Evolutionary conservation across 768 basidiomycete genomes (phyloP).

Genomic region (Hygrocybe coccinea): DNA sequence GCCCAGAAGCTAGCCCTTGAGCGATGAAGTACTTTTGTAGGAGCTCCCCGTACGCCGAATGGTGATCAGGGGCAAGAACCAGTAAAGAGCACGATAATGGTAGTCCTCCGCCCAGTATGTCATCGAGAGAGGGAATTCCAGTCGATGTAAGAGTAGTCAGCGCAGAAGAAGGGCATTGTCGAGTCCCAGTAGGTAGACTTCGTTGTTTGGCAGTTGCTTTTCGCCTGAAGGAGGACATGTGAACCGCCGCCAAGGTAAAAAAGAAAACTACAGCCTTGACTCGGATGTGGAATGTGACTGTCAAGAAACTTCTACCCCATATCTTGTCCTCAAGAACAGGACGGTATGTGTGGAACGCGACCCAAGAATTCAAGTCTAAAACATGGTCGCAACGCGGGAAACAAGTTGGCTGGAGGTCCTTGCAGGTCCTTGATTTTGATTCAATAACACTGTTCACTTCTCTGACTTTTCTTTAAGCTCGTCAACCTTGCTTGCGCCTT

Average conservation of each 20-base stretch:
- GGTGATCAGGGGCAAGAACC: slow-evolving; percentile 76
- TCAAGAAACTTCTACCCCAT: not conserved
- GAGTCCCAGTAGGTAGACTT: slow-evolving; percentile 48
- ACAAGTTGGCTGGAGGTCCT: slow-evolving; percentile 8
- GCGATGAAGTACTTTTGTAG: slow-evolving; percentile 85
- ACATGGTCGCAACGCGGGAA: slow-evolving; percentile 16
- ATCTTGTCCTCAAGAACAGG: not conserved
- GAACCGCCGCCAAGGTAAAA: not conserved
- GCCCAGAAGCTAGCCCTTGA: slow-evolving; percentile 74
- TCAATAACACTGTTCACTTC: not conserved
- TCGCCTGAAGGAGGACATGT: slow-evolving; percentile 81
- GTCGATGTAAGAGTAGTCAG: slow-evolving; percentile 66
- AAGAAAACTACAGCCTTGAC: too few relatives aligned
- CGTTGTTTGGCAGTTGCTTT: slow-evolving; percentile 45
- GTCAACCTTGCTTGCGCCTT: slow-evolving; percentile 52
- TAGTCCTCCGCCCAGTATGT: slow-evolving; percentile 87
- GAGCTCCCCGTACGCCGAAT: slow-evolving; percentile 81
- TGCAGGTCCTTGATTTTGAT: not conserved
- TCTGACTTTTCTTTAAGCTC: slow-evolving; percentile 31
- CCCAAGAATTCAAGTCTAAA: slow-evolving; percentile 10
- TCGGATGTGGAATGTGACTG: too few relatives aligned
- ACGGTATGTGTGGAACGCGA: not conserved
- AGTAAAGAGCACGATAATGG: slow-evolving; percentile 74
- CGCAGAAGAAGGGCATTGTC: slow-evolving; percentile 51
- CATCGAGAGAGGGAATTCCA: slow-evolving; percentile 90